Evolutionary conservation across 257 asterid species (phyloP).

Genomic region (Solanum pennellii): DNA sequence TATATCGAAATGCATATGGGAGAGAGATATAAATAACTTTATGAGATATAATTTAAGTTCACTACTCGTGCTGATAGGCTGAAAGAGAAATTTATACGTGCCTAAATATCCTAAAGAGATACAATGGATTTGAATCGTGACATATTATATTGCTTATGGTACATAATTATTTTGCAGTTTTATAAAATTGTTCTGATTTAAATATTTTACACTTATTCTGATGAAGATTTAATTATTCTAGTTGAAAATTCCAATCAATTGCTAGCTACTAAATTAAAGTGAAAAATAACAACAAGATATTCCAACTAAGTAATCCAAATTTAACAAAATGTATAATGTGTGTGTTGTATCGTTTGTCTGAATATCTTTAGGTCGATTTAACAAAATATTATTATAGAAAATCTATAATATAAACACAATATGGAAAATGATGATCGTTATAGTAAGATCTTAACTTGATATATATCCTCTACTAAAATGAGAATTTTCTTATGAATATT

Average conservation of each 20-base stretch:
- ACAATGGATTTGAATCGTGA: neutral
- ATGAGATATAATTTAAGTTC: neutral
- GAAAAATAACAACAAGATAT: neutral
- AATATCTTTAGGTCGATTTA: neutral
- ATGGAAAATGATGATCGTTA: too few species aligned
- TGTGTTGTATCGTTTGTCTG: neutral
- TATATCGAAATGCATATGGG: neutral
- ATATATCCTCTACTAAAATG: neutral
- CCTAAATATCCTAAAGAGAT: neutral
- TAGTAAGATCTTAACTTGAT: neutral
- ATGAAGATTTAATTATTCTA: neutral
- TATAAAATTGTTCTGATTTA: neutral
- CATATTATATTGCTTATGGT: neutral
- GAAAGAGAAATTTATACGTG: neutral
- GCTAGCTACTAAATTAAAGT: neutral
- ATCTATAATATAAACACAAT: neutral
- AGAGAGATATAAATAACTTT: neutral
- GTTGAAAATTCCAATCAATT: neutral
- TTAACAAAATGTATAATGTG: neutral
- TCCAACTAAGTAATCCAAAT: neutral
- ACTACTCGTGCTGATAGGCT: rapidly evolving
- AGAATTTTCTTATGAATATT: neutral
- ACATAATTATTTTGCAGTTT: neutral
- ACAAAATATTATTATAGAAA: neutral
- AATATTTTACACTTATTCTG: neutral